These are phyloP conservation scores for Russula emetica DNA, from an alignment of 768 basidiomycete genomes.

Conservation along the genomic window DNA sequence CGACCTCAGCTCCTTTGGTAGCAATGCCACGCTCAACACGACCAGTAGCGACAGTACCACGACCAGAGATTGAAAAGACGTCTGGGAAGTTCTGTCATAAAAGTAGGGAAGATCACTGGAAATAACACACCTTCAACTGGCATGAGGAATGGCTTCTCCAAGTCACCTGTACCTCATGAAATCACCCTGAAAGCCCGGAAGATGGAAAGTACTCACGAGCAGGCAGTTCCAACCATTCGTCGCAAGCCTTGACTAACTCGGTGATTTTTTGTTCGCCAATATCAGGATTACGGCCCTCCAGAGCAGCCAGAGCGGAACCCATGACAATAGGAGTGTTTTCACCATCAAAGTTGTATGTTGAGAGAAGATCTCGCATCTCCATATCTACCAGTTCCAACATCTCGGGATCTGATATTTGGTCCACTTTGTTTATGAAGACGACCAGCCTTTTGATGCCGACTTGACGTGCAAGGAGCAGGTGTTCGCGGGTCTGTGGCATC, in stretches of 20 bases:
- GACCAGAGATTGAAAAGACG: constrained; percentile 95
- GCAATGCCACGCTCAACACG: constrained; percentile 91
- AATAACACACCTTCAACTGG: constrained; percentile 68
- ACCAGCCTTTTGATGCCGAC: constrained; percentile 97
- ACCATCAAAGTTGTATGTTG: constrained; percentile 92
- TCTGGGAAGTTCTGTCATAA: constrained; percentile 41
- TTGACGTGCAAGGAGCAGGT: constrained; percentile 94
- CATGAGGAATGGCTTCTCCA: constrained; percentile 97
- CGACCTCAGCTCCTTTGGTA: constrained; percentile 88
- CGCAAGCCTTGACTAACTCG: constrained; percentile 82
- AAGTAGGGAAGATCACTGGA: neutral
- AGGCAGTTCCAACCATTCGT: constrained; percentile 93
- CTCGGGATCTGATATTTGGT: constrained; percentile 92
- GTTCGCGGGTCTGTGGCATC: constrained; percentile 99
- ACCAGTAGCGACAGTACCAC: constrained; percentile 96
- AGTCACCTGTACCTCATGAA: constrained; percentile 59
- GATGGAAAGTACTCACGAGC: constrained; percentile 51
- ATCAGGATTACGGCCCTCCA: constrained; percentile 79
- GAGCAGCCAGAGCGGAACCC: constrained; percentile 93
- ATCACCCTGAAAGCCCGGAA: neutral
- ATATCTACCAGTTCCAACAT: constrained; percentile 99
- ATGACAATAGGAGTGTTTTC: constrained; percentile 97
- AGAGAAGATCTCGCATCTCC: constrained; percentile 97
- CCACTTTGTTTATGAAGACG: constrained; percentile 99
- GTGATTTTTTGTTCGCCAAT: constrained; percentile 77